Evolutionary conservation across 2,329 filamentous ascomycete genomes (phyloP).

Genomic region (Knoxdaviesia capensis): DNA sequence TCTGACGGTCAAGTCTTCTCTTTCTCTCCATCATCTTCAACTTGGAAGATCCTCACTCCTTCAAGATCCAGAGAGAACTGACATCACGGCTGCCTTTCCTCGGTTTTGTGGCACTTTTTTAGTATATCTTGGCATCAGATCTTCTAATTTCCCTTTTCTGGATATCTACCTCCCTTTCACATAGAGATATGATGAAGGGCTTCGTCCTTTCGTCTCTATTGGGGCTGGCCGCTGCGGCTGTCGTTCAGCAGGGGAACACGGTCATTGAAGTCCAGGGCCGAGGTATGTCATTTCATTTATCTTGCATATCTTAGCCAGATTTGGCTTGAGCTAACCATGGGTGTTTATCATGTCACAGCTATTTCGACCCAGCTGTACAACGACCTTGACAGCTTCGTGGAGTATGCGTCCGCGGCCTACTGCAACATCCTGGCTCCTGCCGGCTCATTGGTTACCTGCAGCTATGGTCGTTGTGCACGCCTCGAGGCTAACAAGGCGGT

Average conservation of each 20-base stretch:
- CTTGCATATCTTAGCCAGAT: neutral
- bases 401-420: conserved; percentile 5
- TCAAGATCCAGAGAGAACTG: neutral
- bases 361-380: conserved; percentile 1
- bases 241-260: conserved; percentile 3
- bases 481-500: conserved; percentile 3
- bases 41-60: no score
- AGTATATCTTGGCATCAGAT: neutral
- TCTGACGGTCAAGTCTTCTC: no score
- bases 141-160: neutral
- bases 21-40: no score
- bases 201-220: conserved; percentile 1
- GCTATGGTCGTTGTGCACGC: conserved; percentile 3
- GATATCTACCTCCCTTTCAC: neutral
- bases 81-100: neutral
- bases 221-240: conserved; percentile 3
- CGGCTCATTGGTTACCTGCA: conserved; percentile 2
- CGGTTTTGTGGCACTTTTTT: neutral
- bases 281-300: conserved; percentile 1
- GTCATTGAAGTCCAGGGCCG: conserved; percentile 2
- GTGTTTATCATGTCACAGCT: neutral
- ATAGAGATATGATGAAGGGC: conserved; percentile 3
- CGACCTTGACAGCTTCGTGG: conserved; percentile 4
- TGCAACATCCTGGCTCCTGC: conserved; percentile 3
- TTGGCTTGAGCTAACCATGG: neutral